Evolutionary conservation across 2,329 filamentous ascomycete genomes (phyloP), one percentile per base, ranked within the genome.

Genomic region (Colletotrichum lindemuthianum): DNA sequence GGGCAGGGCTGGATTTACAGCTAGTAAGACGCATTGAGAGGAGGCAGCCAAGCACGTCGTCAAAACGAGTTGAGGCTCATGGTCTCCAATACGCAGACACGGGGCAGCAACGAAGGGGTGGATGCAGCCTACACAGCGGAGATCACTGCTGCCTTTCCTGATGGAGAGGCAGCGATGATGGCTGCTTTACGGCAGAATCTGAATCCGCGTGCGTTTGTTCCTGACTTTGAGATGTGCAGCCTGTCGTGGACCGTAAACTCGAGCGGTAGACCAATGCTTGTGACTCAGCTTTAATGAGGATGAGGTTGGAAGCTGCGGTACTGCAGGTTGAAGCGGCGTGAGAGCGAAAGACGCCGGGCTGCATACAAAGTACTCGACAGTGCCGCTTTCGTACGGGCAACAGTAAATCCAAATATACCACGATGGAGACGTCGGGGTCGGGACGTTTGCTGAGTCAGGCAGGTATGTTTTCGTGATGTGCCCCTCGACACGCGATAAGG

Each of bases 1-100:
- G 57, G 58, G 61, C 58, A 51, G 51, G 57, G 58, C 58, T 52
- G 36, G 9, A 55, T 61, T 56, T 47, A 58, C 55, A 15, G 61
- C 15, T 45, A 55, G 43, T 32, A 56, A 44, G 43, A 47, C 24
- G 56, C 58, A 11, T 33, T 16, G 41, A 41, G 45, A 33, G 34
- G 32, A 32, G 34, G 43, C 32, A 61, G 37, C 50, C 33, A 48
- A 44, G 45, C 11, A 16, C 16, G 34, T 12, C 40, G 45, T 36
- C 33, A 39, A 12, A 45, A 54, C 34, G 52, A 37, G 44, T 36
- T 44, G 10, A 13, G 45, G 39, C 10, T 44, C 40, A 47, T 36
- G 41, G 61, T 60, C 37, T 49, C 52, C 59, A 56, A 43, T 16
- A 43, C 10, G 45, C 58, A 44, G 40, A 52, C 12, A 40, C 51